Evolutionary conservation across 1,139 yeast species (phyloP), one percentile per base, ranked within the genome.

Genomic region (Yueomyces sp.): DNA sequence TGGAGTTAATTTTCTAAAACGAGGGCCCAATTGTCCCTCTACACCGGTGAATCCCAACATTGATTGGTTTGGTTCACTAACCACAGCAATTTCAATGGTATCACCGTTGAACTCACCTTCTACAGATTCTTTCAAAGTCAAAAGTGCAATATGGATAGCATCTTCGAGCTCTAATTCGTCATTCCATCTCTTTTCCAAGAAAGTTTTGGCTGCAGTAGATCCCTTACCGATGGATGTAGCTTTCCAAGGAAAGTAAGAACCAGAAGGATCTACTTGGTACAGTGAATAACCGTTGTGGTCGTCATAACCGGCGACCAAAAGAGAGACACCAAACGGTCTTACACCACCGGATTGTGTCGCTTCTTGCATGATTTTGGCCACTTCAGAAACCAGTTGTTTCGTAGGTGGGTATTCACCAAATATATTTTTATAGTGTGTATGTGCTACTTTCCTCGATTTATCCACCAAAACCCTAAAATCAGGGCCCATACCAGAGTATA

Each of bases 201-300:
- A 93, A 1, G 98, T 91, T 69, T 93, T 91, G 35, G 98, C 98
- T 6, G 94, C 83, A 38, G 79, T 78, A 4, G 96, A 79, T 30
- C 96, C 94, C 62, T 87, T 89, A 50, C 99, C 99, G 55, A 93
- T 91, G 30, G 98, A 97, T 3, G 98, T 91, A 30, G 98, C 98
- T 66, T 91, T 91, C 99, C 99, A 93, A n/a, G 98, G 97, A 74
- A 86, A 93, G 64, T 83, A 93, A 43, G 96, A 81, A 11, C 99
- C 99, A 4, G 95, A 83, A 4, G 99, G 99, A 67, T 93, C 98
- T 41, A 93, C 95, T 65, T 93, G 98, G 64, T 91, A 93, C 49
- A 93, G 72, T 59, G 85, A 86, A 64, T 76, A 87, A 47, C 76
- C 87, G 66, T 65, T 81, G 59, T 73, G 81, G 38, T 83, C 87